Base-by-base conservation (phyloP, 1,139 yeast species). In the Scheffersomyces cryptocercus region DNA sequence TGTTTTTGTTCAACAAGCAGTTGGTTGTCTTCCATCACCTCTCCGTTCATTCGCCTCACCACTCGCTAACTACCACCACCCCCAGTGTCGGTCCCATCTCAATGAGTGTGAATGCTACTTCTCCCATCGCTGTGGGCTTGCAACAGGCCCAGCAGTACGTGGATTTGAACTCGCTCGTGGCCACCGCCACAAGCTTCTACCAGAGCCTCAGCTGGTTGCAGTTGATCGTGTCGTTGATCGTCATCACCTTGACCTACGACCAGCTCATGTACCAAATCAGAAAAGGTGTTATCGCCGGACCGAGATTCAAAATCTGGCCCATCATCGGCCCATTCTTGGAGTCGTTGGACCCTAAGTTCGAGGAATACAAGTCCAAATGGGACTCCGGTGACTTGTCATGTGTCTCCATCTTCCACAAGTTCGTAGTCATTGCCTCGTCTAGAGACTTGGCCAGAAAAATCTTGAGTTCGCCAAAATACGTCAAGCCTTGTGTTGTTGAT, bases 401-500 rank as follows among this genome's bases (percentile, higher is more conserved):
- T 75, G 99, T 93, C 41, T 89, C 97, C 3, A 95, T 93, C 50
- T 93, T 93, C 79, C 99, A 93, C 75, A 91, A 93, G 71, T 93
- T 93, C 62, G 99, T 93, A 39, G 95, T 93, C 45, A 90, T 93
- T 68, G 98, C 97, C 9, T 84, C 96, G 7, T 78, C 87, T 33
- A 82, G 97, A 60, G 98, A 91, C 55, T 75, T 93, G 53, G 88
- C 97, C 24, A 82, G 98, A 67, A 93, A 93, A 61, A 84, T 90
- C 49, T 77, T 93, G 56, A 84, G 82, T 58, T 83, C 96, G 28
- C 96, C 97, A 30, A 77, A 81, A 46, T 93, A 77, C 61, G 97
- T 89, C 47, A 90, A 90, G 65, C 99, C 99, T 6, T 93, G 99
- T 73, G 96, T 93, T 48, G 99, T 93, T 51, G 99, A 93, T 62